Evolutionary conservation across 768 basidiomycete species (phyloP).

Genomic region (Tulasnella sp.): DNA sequence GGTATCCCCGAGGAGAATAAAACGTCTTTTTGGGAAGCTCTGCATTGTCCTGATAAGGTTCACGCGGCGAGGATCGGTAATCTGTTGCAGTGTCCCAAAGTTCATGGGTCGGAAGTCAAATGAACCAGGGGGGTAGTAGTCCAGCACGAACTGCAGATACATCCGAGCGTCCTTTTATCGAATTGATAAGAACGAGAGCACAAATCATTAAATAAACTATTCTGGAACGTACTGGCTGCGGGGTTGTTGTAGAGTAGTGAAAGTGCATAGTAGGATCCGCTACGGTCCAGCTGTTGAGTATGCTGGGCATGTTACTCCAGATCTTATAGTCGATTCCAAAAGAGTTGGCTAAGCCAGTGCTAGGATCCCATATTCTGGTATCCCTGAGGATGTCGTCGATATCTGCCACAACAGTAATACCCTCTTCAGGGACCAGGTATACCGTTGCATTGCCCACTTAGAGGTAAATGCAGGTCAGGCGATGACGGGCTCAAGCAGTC

Average conservation of each 20-base stretch:
- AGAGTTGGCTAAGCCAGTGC: constrained; percentile 27
- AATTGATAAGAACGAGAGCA: no score
- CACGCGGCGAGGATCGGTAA: constrained; percentile 25
- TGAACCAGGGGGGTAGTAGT: constrained; percentile 26
- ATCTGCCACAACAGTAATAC: constrained; percentile 28
- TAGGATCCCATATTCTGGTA: constrained; percentile 28
- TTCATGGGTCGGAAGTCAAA: constrained; percentile 29
- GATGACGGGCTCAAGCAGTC: background rate
- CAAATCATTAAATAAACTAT: background rate
- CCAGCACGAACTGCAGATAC: constrained; percentile 27
- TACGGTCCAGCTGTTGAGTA: background rate
- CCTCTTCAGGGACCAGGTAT: constrained; percentile 25
- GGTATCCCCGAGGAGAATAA: constrained; percentile 19
- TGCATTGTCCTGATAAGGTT: constrained; percentile 25
- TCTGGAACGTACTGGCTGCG: constrained; percentile 18
- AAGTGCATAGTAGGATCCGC: constrained; percentile 24
- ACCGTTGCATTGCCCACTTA: constrained; percentile 23
- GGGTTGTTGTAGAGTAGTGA: constrained; percentile 30
- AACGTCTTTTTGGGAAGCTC: constrained; percentile 28
- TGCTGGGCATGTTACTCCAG: constrained; percentile 24
- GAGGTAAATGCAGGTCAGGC: no score
- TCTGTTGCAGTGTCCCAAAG: constrained; percentile 24
- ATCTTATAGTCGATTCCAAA: constrained; percentile 26
- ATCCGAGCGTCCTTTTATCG: constrained; percentile 24
- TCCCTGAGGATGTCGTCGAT: constrained; percentile 30